phyloP scores from a whole-genome alignment of 2,329 filamentous ascomycete species.

The Bipolaris sorokiniana region DNA sequence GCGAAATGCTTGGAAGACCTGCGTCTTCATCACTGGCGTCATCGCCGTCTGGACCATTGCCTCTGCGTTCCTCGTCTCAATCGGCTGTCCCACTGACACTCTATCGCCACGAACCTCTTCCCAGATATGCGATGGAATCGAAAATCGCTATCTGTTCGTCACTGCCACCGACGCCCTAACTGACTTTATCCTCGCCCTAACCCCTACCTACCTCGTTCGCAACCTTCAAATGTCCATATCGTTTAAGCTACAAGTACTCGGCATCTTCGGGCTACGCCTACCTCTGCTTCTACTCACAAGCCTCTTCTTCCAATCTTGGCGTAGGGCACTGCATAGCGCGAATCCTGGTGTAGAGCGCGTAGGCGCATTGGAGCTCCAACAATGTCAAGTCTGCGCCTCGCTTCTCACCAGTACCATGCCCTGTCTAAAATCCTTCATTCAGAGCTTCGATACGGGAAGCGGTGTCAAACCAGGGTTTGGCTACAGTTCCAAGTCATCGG shows the following conservation, averaged over 20 bases:
- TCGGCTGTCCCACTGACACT: neutral
- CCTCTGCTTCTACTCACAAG: constrained; percentile 19
- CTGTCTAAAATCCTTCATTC: neutral
- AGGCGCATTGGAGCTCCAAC: neutral
- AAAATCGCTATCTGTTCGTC: constrained; percentile 24
- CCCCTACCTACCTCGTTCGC: constrained; percentile 34
- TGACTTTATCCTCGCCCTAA: constrained; percentile 29
- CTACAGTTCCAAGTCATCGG: neutral
- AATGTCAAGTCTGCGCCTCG: neutral
- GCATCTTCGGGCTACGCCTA: constrained; percentile 33
- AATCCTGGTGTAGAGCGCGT: neutral
- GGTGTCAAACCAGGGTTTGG: neutral
- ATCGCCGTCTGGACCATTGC: constrained; percentile 27
- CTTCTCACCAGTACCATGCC: neutral
- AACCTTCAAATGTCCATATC: constrained; percentile 33
- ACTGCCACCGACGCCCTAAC: constrained; percentile 30
- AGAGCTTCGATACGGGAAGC: neutral
- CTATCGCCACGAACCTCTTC: constrained; percentile 15
- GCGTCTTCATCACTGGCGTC: constrained; percentile 25
- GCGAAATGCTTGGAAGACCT: constrained; percentile 29
- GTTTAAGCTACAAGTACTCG: constrained; percentile 38
- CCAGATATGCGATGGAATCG: constrained; percentile 26
- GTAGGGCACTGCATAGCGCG: neutral
- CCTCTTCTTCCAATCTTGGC: neutral
- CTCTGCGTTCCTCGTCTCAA: neutral